phyloP scores from a whole-genome alignment of 768 basidiomycete species.

The Dictyophora rubrovolvata region DNA sequence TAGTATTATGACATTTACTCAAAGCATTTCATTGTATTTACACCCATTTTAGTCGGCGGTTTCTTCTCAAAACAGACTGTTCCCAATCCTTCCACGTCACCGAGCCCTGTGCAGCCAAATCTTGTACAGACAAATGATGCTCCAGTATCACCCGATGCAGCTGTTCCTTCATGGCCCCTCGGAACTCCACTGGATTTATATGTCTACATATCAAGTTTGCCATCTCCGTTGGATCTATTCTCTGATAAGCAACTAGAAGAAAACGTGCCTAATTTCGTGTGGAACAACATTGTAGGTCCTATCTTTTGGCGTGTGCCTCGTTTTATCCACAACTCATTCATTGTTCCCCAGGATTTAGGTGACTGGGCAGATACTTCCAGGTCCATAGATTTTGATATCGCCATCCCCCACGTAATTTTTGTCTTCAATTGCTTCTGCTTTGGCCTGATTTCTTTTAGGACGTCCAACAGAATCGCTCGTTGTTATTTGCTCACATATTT shows the following conservation, averaged over 20 bases:
- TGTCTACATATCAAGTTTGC: slow-evolving; percentile 62
- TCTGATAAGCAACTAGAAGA: slow-evolving; percentile 32
- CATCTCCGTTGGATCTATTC: slow-evolving; percentile 46
- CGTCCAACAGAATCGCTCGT: slow-evolving; percentile 61
- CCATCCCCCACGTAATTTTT: slow-evolving; percentile 53
- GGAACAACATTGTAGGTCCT: slow-evolving; percentile 48
- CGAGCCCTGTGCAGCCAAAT: slow-evolving; percentile 18
- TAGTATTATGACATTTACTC: slow-evolving; percentile 28
- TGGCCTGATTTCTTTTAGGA: slow-evolving; percentile 29
- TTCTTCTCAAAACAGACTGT: slow-evolving; percentile 14
- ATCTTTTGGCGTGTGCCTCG: background rate
- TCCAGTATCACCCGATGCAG: slow-evolving; percentile 45
- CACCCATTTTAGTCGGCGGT: slow-evolving; percentile 4
- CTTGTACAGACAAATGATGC: slow-evolving; percentile 29
- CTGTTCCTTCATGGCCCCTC: slow-evolving; percentile 48
- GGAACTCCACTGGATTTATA: slow-evolving; percentile 58
- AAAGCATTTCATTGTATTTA: background rate
- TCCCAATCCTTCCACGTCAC: slow-evolving; percentile 23
- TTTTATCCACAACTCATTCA: background rate
- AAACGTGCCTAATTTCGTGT: slow-evolving; percentile 56
- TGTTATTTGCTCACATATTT: slow-evolving; percentile 78
- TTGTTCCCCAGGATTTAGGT: slow-evolving; percentile 39
- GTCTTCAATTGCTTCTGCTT: background rate
- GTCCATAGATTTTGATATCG: slow-evolving; percentile 45
- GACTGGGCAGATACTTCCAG: slow-evolving; percentile 54